phyloP scores from a whole-genome alignment of 768 basidiomycete genomes.

The Chalciporus pseudorubinellus region DNA sequence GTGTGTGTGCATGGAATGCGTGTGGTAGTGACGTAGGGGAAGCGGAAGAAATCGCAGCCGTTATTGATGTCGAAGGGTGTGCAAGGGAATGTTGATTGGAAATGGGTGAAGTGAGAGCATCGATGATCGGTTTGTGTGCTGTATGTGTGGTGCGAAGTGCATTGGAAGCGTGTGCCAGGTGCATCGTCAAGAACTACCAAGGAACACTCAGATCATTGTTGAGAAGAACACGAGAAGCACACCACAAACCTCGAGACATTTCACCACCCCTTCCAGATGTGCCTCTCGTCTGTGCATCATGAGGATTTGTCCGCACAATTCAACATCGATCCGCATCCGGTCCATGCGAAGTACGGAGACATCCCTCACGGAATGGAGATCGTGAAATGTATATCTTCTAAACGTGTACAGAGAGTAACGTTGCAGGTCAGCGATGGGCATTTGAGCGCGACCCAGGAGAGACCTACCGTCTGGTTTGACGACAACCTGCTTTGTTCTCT shows the following conservation, averaged over 20 bases:
- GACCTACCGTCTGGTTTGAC: conserved; percentile 26
- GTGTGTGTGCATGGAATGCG: conserved; percentile 1
- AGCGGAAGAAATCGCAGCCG: not conserved
- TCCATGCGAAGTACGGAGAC: conserved; percentile 52
- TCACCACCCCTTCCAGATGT: conserved; percentile 63
- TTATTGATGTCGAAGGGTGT: too few relatives aligned
- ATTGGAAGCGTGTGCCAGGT: conserved; percentile 54
- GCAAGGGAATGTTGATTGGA: not conserved
- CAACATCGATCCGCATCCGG: conserved; percentile 76
- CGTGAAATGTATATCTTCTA: conserved; percentile 67
- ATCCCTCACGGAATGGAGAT: conserved; percentile 48
- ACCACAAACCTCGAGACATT: conserved; percentile 50
- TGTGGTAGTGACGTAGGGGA: not conserved
- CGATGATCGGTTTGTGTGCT: conserved; percentile 46
- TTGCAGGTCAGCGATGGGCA: not conserved
- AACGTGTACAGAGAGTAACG: not conserved
- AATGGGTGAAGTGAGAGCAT: conserved; percentile 37
- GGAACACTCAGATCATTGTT: conserved; percentile 1
- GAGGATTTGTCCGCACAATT: conserved; percentile 70
- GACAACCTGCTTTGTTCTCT: conserved; percentile 14
- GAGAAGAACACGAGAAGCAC: conserved; percentile 8
- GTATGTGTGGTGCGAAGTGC: conserved; percentile 59
- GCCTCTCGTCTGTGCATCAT: conserved; percentile 65
- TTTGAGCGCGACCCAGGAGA: not conserved
- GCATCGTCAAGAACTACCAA: conserved; percentile 46